These are phyloP conservation scores for Cinnamomum micranthum DNA, from an alignment of 164 flowering plant genomes.

Conservation along the genomic window DNA sequence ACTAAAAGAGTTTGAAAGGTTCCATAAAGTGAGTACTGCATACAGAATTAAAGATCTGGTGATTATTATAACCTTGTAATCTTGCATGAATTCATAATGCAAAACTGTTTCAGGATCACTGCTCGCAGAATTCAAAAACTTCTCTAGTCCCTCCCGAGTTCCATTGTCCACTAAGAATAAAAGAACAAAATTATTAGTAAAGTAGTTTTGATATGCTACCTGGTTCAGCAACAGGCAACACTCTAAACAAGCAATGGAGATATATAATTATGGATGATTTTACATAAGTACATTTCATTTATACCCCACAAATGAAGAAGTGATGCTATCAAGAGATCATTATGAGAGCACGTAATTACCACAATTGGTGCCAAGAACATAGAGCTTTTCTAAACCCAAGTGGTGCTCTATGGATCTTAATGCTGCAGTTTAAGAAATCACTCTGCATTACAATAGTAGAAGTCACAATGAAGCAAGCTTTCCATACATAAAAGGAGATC, in stretches of 20 bases:
- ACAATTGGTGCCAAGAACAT: slow-evolving; percentile 95
- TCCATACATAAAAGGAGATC: neutral
- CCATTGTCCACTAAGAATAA: slow-evolving; percentile 82
- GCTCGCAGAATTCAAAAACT: slow-evolving; percentile 96
- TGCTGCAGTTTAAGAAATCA: slow-evolving; percentile 91
- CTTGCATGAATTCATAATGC: slow-evolving; percentile 99
- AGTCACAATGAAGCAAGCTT: slow-evolving; percentile 43
- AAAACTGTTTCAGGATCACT: slow-evolving; percentile 93
- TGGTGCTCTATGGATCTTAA: slow-evolving; percentile 88
- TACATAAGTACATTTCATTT: neutral
- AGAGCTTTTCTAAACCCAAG: slow-evolving; percentile 90
- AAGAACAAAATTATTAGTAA: slow-evolving; percentile 12
- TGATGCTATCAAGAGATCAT: slow-evolving; percentile 2
- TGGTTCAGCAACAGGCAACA: neutral
- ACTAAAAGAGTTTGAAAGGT: neutral
- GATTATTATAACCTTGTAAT: slow-evolving; percentile 70
- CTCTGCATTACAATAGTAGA: slow-evolving; percentile 67
- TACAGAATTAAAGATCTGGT: neutral
- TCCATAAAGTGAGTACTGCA: neutral
- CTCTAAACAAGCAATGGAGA: neutral
- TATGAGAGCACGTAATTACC: slow-evolving; percentile 40
- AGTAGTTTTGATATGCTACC: neutral
- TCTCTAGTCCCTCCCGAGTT: slow-evolving; percentile 87
- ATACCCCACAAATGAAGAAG: neutral
- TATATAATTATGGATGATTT: neutral